phyloP scores from a whole-genome alignment of 768 basidiomycete species.

The Saitozyma sp. region DNA sequence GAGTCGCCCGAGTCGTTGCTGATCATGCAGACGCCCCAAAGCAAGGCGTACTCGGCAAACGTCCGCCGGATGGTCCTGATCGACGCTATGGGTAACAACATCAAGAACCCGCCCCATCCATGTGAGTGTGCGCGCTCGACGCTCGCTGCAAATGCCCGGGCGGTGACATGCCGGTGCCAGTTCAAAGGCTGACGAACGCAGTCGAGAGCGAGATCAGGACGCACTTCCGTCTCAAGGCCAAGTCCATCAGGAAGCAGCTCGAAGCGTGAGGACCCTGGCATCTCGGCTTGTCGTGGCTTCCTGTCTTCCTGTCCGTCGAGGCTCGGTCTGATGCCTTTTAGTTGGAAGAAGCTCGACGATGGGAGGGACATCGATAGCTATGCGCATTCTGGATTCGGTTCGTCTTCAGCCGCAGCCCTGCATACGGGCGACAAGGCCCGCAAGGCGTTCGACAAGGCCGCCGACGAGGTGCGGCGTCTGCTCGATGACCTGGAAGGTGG shows the following conservation, averaged over 20 bases:
- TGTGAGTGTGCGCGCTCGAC: slow-evolving; percentile 23
- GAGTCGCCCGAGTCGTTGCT: neutral
- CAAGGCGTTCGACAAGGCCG: slow-evolving; percentile 15
- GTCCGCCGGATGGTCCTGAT: slow-evolving; percentile 87
- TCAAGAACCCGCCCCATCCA: slow-evolving; percentile 35
- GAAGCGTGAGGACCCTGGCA: slow-evolving; percentile 63
- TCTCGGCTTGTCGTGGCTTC: neutral
- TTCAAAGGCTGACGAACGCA: neutral
- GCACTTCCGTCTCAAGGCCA: slow-evolving; percentile 84
- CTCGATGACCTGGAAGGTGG: slow-evolving; percentile 23
- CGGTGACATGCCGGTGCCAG: neutral
- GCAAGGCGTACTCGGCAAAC: slow-evolving; percentile 61
- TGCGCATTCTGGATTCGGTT: neutral
- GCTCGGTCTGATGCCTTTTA: neutral
- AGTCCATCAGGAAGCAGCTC: slow-evolving; percentile 67
- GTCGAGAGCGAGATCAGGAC: slow-evolving; percentile 84
- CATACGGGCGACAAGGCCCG: neutral
- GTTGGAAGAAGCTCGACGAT: slow-evolving; percentile 63
- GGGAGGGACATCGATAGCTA: slow-evolving; percentile 58
- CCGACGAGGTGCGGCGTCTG: slow-evolving; percentile 14
- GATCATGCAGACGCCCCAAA: slow-evolving; percentile 19
- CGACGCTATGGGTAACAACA: slow-evolving; percentile 60
- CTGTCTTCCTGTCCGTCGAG: neutral
- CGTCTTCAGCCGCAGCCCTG: too few species aligned
- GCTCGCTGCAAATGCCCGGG: too few species aligned